phyloP scores from a whole-genome alignment of 1,139 yeast genomes.

The Magnusiomyces suaveolens region DNA sequence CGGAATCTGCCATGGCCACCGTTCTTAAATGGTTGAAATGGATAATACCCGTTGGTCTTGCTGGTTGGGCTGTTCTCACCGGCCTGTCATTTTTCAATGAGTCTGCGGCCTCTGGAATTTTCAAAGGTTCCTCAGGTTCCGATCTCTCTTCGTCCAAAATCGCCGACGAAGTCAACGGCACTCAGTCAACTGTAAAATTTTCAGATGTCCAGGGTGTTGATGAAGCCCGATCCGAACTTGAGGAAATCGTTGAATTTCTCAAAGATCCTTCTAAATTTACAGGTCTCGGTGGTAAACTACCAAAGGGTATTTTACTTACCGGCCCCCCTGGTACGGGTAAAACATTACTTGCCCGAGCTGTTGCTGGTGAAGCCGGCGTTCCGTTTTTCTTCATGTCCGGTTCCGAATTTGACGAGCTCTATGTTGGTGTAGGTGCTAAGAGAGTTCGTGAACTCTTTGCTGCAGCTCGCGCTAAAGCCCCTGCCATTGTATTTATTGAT shows the following conservation, averaged over 20 bases:
- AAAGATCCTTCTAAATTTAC: conserved; percentile 86
- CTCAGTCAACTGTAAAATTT: conserved; percentile 76
- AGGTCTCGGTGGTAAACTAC: conserved; percentile 88
- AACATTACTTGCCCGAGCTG: conserved; percentile 92
- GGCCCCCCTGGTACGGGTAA: conserved; percentile 99
- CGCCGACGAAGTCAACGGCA: conserved; percentile 42
- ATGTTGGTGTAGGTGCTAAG: conserved; percentile 98
- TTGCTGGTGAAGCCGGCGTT: conserved; percentile 98
- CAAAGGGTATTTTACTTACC: conserved; percentile 92
- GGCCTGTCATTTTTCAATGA: conserved; percentile 68
- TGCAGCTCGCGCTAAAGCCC: conserved; percentile 88
- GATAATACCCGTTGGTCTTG: conserved; percentile 69
- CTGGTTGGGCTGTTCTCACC: conserved; percentile 50
- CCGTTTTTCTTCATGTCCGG: conserved; percentile 94
- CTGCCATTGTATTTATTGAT: conserved; percentile 87
- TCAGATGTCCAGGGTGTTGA: conserved; percentile 95
- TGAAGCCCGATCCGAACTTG: conserved; percentile 95
- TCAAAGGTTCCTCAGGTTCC: conserved; percentile 65
- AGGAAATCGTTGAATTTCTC: conserved; percentile 92
- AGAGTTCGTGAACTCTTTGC: conserved; percentile 91
- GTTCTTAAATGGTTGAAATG: conserved; percentile 84
- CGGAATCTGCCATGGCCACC: conserved; percentile 70
- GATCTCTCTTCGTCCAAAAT: conserved; percentile 37
- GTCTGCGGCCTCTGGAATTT: conserved; percentile 56
- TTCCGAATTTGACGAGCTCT: conserved; percentile 98